phyloP scores from a whole-genome alignment of 169 alveolate species.

The Eimeria acervulina region DNA sequence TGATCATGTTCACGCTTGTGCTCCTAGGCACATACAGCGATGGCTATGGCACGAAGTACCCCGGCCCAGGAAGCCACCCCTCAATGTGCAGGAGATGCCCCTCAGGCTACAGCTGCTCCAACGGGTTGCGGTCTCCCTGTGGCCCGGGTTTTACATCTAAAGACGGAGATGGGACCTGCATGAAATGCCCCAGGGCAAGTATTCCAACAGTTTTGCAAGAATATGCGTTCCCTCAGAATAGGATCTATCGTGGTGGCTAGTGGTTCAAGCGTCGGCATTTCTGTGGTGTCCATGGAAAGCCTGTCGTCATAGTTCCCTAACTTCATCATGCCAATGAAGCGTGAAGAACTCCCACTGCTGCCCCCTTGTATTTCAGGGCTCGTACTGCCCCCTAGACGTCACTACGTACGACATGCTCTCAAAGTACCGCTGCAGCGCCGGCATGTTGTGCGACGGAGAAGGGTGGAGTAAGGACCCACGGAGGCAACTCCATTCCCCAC shows the following conservation, averaged over 20 bases:
- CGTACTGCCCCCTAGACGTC: constrained; percentile 46
- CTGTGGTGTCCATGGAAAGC: background rate
- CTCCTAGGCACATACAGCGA: constrained; percentile 39
- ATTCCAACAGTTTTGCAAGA: background rate
- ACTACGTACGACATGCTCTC: constrained; percentile 54
- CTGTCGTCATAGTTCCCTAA: background rate
- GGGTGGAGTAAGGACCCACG: constrained; percentile 40
- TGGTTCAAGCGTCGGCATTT: background rate
- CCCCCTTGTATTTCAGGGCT: constrained; percentile 10
- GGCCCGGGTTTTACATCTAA: constrained; percentile 31
- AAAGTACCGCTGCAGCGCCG: constrained; percentile 51
- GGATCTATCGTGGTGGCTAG: background rate
- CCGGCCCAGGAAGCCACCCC: constrained; percentile 35
- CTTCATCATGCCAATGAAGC: background rate
- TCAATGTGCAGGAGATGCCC: constrained; percentile 62
- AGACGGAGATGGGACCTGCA: constrained; percentile 44
- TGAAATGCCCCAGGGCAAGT: constrained; percentile 28
- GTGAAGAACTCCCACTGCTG: background rate
- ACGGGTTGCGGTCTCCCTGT: constrained; percentile 24
- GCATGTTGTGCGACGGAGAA: constrained; percentile 38
- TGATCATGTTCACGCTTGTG: background rate
- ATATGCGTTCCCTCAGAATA: background rate
- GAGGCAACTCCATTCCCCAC: background rate
- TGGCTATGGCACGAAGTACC: constrained; percentile 61
- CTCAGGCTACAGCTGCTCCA: constrained; percentile 35